A percentile compares a stretch with the other conserved stretches of the same genome.
These are phyloP conservation scores for Elsinoe arachidis DNA, from an alignment of 2,329 filamentous ascomycete genomes.

Conservation along the genomic window DNA sequence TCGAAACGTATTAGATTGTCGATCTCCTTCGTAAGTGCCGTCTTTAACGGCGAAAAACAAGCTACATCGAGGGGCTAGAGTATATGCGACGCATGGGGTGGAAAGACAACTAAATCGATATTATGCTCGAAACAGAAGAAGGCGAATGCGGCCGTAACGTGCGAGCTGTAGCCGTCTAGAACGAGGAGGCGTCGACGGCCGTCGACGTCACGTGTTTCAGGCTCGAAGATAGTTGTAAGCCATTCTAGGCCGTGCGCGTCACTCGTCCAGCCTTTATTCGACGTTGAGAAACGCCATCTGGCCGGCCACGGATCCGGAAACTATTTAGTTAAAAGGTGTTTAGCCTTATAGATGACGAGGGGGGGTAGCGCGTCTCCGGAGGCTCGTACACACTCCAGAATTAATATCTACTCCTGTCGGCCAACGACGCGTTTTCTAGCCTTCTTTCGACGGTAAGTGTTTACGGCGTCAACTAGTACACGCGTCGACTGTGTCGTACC, in stretches of 20 bases:
- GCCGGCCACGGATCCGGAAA: background rate
- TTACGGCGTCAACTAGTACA: background rate
- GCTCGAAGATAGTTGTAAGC: background rate
- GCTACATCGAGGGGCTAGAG: background rate
- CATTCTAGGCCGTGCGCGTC: background rate
- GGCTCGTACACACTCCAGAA: too few species aligned
- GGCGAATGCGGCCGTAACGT: background rate
- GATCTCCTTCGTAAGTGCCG: too few species aligned
- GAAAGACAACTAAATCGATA: background rate
- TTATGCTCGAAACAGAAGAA: background rate
- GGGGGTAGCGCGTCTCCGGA: background rate
- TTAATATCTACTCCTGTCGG: too few species aligned
- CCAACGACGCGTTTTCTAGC: background rate
- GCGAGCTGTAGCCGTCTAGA: background rate
- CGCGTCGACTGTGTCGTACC: background rate
- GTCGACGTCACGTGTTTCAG: background rate
- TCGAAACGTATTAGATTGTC: too few species aligned
- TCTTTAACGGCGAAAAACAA: too few species aligned
- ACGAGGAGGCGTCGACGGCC: background rate
- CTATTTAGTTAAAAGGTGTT: background rate
- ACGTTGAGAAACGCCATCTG: too few species aligned
- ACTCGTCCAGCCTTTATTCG: background rate
- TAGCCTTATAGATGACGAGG: background rate
- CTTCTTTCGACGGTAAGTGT: background rate
- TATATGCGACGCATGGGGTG: background rate